Base-by-base conservation (phyloP, 257 asterid genomes). In the Jasminum sambac region DNA sequence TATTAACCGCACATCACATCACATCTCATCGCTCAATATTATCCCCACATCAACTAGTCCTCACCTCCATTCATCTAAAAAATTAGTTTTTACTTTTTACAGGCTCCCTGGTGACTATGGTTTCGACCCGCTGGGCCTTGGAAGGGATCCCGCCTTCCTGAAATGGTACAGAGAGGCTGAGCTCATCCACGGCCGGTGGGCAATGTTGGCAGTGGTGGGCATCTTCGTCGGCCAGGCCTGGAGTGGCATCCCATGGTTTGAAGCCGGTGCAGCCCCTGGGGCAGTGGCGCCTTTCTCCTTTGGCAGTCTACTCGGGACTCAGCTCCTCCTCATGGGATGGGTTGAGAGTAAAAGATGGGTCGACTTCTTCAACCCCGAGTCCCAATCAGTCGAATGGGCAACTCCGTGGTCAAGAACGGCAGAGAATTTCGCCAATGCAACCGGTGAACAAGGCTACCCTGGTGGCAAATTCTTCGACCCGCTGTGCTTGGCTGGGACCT, bases 161-260 rank as follows among this genome's bases (percentile, higher is more conserved):
- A 94, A 86, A 78, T 94, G 99, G 98, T 94, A 91, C 91, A 80
- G 98, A 64, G 99, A 94, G 79, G 99, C 99, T 2, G 98, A 94
- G 88, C 90, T 94, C 25, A 94, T 94, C 88, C 99, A 94, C 64
- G 99, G 98, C 5, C 65, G 98, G 78, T 94, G 96, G 98, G 99
- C 99, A 6, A 94, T 94, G 98, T 74, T 90, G 1, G 99, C 98
- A 0, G 98, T 91, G 2, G 30, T 94, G 8, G 99, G 99, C 44
- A 94, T 94, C 84, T 94, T 94, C 12, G 92, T 94, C 0, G 99
- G 99, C 5, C 99, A 94, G 75, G 96, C 98, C 0, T 91, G 87
- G 86, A 94, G 96, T 68, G 99, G 98, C 37, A 74, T 94, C 71
- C 95, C 99, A 8, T 91, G 99, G 99, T 94, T 94, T 23, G 91